A percentile compares a stretch with the other conserved stretches of the same genome.
Conservation (phyloP, 306 rosid species). For the Fragaria vesca region DNA sequence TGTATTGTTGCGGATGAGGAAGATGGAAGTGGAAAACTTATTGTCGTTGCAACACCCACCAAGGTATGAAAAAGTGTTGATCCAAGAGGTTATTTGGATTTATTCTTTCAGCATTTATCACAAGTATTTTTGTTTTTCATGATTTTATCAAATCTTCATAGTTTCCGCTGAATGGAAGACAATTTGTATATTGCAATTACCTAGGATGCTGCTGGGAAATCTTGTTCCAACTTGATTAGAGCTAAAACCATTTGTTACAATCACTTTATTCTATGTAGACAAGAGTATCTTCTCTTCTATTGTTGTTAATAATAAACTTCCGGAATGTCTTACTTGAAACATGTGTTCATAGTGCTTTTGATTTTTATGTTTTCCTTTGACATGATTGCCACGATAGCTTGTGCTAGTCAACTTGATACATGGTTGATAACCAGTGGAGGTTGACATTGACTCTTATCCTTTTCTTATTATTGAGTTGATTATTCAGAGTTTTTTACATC, state of each 20-base stretch:
- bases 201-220: background rate
- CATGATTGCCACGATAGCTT: background rate
- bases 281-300: background rate
- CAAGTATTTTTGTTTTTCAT: background rate
- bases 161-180: background rate
- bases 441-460: background rate
- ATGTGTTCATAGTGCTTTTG: background rate
- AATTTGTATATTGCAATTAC: background rate
- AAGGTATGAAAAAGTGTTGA: conserved; percentile 53
- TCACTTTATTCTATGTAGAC: background rate
- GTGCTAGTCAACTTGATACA: background rate
- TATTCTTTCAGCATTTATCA: background rate
- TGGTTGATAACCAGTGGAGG: background rate
- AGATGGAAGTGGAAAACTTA: conserved; percentile 52
- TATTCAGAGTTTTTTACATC: conserved; percentile 10
- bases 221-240: background rate
- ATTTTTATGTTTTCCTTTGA: conserved; percentile 6
- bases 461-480: conserved; percentile 8
- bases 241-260: background rate
- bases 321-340: background rate
- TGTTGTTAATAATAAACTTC: background rate
- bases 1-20: conserved; percentile 76
- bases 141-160: background rate
- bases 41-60: conserved; percentile 72
- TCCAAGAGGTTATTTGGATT: background rate